These are phyloP conservation scores for Yamadazyma trypodendri DNA, from an alignment of 1,139 yeast species.

Conservation along the genomic window DNA sequence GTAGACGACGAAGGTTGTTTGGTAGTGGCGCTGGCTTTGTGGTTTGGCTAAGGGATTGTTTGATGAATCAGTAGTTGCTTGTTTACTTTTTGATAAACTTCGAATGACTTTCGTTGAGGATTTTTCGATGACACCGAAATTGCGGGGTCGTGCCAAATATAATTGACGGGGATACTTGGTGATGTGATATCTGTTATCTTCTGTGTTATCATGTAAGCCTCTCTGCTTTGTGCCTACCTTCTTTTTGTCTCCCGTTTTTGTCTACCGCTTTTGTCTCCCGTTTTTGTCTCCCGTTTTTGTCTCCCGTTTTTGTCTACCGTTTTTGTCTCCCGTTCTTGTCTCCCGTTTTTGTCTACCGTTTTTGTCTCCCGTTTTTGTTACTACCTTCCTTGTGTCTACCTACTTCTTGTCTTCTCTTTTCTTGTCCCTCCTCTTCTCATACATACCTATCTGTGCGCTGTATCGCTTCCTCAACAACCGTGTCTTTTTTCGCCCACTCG, in stretches of 20 bases:
- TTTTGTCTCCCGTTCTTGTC: neutral
- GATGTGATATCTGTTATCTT: neutral
- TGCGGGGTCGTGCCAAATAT: conserved; percentile 1
- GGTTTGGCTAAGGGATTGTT: no score
- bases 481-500: conserved; percentile 19
- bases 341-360: neutral
- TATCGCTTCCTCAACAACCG: conserved; percentile 13
- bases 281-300: no score
- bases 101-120: conserved; percentile 3
- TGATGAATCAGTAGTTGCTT: neutral
- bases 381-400: neutral
- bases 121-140: neutral
- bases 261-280: no score
- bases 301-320: neutral
- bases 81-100: conserved; percentile 1
- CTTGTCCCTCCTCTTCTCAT: conserved; percentile 14
- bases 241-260: no score
- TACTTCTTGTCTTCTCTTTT: neutral
- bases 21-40: no score
- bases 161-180: neutral
- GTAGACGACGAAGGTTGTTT: no score
- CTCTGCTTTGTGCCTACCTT: no score
- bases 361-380: no score
- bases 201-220: no score
- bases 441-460: conserved; percentile 37